Percentiles rank a stretch among this genome's conserved stretches.
Evolutionary conservation across 1,284 basidiomycete species (phyloP).

Genomic region (Cryptococcus maquisensis): DNA sequence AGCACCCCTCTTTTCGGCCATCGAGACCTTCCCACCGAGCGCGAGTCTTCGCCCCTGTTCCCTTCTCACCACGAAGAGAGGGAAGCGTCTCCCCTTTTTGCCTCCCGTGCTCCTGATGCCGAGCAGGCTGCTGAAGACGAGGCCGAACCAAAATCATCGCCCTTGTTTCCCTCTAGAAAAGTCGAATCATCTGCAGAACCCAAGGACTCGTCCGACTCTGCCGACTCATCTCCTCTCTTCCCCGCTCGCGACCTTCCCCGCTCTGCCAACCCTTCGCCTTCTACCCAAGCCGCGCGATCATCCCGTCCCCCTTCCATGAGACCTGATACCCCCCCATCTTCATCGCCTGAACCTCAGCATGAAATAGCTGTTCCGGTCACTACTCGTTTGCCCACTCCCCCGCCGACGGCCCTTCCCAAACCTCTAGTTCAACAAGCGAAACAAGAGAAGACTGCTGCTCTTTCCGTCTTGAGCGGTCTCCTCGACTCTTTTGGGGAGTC

Average conservation of each 20-base stretch:
- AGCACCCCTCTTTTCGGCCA: slow-evolving; percentile 14
- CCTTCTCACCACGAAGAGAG: slow-evolving; percentile 2
- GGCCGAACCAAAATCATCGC: no score
- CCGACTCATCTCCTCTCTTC: slow-evolving; percentile 18
- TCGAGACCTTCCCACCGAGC: background rate
- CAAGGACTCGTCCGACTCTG: background rate
- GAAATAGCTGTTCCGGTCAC: background rate
- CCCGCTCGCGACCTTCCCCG: slow-evolving; percentile 3
- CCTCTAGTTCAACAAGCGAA: slow-evolving; percentile 17
- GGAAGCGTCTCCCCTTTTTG: slow-evolving; percentile 15
- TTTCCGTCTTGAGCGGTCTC: slow-evolving; percentile 27
- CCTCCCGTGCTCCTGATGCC: background rate
- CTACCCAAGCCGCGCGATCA: no score
- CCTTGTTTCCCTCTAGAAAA: no score
- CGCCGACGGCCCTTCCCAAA: slow-evolving; percentile 16
- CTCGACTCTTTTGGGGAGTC: slow-evolving; percentile 15
- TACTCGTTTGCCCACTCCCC: background rate
- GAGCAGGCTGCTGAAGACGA: background rate
- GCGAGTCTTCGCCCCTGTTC: slow-evolving; percentile 21
- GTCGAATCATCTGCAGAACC: background rate
- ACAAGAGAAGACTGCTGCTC: slow-evolving; percentile 25
- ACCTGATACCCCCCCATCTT: background rate
- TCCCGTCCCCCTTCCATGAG: background rate
- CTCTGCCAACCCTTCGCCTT: slow-evolving; percentile 3
- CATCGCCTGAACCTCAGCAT: background rate